Base-by-base conservation (phyloP, 352 stramenopile genomes). In the Phytophthora agathidicida region DNA sequence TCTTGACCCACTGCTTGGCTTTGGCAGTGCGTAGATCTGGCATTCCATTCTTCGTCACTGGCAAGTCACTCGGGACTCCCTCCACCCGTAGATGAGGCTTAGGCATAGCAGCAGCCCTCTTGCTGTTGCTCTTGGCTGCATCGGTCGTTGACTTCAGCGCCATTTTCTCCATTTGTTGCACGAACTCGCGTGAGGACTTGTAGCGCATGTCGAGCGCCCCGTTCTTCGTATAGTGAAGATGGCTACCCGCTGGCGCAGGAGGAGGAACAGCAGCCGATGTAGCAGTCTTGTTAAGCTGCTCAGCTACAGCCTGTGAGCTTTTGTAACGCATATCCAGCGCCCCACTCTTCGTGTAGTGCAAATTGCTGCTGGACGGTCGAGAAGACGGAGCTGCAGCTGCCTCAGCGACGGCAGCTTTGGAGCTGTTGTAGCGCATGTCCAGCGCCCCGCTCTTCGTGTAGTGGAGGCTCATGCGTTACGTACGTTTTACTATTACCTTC, bases 1-100 rank as follows among this genome's bases (percentile, higher is more conserved):
- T 43, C n/a, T 68, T 43, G 7, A 75, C 54, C 65, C 65, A 75
- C 5, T 68, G 9, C 26, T 71, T 75, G 24, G 42, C 65, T 28
- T 43, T 42, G 3, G 30, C 49, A 2, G 65, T 71, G 20, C 65
- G 53, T n/a, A 75, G 32, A 24, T 75, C 60, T 5, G 65, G 65
- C 10, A 16, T 23, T 5, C 65, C 65, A 8, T 43, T 13, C 17
- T 71, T 74, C 16, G 65, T 74, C 5, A 70, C 53, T 1, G 65
- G 65, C 20, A 74, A 2, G 22, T 64, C 45, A 5, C 30, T 10
- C 23, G 57, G 46, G 10, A 72, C 31, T 0, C 58, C 64, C n/a
- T 39, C n/a, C 7, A 50, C 3, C 33, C 30, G 45, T 27, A 17
- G 11, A 16, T 46, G 47, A 4, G 54, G 44, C 46, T 56, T 56